Evolutionary conservation across 75 land plant genomes (phyloP), one percentile per base, ranked within the genome.

Genomic region (Chamaecyparis obtusa): DNA sequence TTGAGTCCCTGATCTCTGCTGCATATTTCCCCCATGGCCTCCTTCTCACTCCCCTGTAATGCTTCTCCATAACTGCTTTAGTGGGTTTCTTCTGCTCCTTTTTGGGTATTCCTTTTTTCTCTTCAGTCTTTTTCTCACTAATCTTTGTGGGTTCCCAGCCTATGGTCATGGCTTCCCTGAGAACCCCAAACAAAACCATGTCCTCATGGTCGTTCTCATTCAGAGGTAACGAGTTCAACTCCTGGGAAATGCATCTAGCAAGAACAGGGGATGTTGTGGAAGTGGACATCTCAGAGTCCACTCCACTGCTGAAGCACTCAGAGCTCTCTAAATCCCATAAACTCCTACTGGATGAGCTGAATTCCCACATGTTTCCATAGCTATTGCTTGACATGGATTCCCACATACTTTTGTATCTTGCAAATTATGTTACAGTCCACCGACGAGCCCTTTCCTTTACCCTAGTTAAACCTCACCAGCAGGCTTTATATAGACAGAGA

Each of bases 141-240:
- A n/a, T 77, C 85, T 17, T 14, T 19, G 81, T 14, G 32, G 87
- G 85, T 55, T 78, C 51, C 91, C 87, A 88, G 3, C 85, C 87
- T 16, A 43, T 67, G 85, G 49, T 19, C 30, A 83, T 37, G 1
- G 91, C 91, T 60, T 88, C 89, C 64, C 54, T 88, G 19, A 90
- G 85, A 16, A 88, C 76, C 14, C 85, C 89, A 77, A 86, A 86
- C 30, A 90, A 44, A 30, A 90, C 72, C 91, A 88, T 88, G 67
- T 90, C 91, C 64, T 86, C 91, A 16, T 89, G 83, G 85, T 90
- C 91, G 39, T 90, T 90, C 91, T 88, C 91, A 67, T 90, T 46
- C 79, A 88, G 57, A 84, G 90, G 88, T 19, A 89, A 85, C 86
- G 81, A 78, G 43, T 39, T 78, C 81, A 78, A 24, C 44, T 78